Evolutionary conservation across 371 early-diverging fungal species (phyloP).

Genomic region (Basidiobolus meristosporus): DNA sequence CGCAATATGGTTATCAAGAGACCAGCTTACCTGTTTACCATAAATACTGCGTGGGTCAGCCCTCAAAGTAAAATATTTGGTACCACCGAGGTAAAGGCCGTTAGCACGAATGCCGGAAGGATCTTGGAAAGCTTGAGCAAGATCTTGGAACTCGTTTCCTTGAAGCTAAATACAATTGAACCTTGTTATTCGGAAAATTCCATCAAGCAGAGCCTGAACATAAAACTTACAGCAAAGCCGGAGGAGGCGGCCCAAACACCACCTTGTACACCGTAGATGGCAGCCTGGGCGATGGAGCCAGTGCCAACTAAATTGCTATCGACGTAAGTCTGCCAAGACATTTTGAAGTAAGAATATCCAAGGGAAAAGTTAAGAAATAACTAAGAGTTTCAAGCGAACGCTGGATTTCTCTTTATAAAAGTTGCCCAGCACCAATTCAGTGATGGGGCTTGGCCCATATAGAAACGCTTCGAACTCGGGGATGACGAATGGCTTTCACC

Average conservation of each 20-base stretch:
- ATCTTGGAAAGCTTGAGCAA: conserved; percentile 43
- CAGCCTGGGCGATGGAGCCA: conserved; percentile 43
- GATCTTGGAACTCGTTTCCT: conserved; percentile 33
- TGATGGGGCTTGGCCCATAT: no score
- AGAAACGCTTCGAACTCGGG: no score
- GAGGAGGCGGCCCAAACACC: conserved; percentile 58
- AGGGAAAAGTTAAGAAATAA: neutral
- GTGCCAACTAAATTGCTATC: conserved; percentile 64
- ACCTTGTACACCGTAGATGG: conserved; percentile 66
- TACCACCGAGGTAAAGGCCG: conserved; percentile 44
- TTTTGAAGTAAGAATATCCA: conserved; percentile 3
- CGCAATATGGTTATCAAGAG: no score
- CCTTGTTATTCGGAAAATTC: neutral
- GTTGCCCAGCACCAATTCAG: no score
- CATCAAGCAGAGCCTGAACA: neutral
- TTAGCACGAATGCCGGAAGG: conserved; percentile 23
- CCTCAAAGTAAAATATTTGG: conserved; percentile 52
- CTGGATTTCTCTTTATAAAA: no score
- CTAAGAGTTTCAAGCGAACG: no score
- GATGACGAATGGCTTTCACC: no score
- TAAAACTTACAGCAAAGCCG: conserved; percentile 33
- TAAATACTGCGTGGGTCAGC: conserved; percentile 50
- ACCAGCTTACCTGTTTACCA: conserved; percentile 47
- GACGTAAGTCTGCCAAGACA: conserved; percentile 81
- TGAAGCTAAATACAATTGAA: conserved; percentile 18